A percentile compares a stretch with the other conserved stretches of the same genome.
phyloP scores from a whole-genome alignment of 2,329 filamentous ascomycete genomes.

The Ramularia endophylla region DNA sequence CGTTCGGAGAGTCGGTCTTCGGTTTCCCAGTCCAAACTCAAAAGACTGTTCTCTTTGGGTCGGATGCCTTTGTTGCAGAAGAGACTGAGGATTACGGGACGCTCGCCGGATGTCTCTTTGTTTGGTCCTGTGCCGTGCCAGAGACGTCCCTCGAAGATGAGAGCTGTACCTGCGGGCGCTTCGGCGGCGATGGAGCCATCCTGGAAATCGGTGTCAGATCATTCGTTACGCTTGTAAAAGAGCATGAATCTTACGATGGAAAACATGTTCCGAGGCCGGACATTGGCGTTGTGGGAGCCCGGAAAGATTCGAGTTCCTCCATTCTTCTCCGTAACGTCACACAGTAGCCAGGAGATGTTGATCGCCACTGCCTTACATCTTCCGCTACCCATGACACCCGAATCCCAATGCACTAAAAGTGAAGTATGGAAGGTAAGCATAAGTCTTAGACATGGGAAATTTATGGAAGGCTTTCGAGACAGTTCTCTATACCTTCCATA shows the following conservation, averaged over 20 bases:
- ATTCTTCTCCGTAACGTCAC: no score
- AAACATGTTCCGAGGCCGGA: background rate
- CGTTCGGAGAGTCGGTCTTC: background rate
- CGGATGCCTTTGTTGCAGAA: constrained; percentile 2
- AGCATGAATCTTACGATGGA: background rate
- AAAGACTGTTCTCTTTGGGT: constrained; percentile 1
- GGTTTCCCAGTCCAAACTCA: background rate
- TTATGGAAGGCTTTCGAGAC: no score
- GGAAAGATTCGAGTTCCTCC: no score
- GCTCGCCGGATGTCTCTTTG: background rate
- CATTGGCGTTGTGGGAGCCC: background rate
- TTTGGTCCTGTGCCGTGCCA: background rate
- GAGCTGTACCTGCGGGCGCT: background rate
- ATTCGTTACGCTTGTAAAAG: no score
- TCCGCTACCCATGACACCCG: no score
- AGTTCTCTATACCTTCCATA: no score
- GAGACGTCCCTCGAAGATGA: background rate
- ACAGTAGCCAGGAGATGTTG: no score
- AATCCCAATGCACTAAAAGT: no score
- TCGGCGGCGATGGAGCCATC: background rate
- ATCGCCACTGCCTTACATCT: no score
- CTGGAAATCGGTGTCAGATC: background rate
- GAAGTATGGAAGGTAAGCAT: no score
- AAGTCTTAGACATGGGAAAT: no score
- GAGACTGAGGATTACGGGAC: background rate